phyloP scores from a whole-genome alignment of 176 grass and related monocot genomes.

The Eleusine indica region DNA sequence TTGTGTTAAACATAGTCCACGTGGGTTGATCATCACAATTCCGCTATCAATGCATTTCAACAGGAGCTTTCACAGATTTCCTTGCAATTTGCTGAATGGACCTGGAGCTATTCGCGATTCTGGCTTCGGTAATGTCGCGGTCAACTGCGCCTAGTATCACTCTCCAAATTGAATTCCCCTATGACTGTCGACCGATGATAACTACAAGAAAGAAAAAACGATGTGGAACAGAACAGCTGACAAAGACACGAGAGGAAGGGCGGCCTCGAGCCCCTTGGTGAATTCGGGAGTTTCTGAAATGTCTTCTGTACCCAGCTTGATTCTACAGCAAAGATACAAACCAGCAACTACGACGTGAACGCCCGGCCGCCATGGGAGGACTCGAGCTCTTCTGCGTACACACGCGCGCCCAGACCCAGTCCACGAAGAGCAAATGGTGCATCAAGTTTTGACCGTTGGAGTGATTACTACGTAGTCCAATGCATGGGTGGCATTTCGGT shows the following conservation, averaged over 20 bases:
- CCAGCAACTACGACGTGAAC: slow-evolving; percentile 18
- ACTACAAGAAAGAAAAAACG: slow-evolving; percentile 12
- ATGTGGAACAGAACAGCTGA: slow-evolving; percentile 22
- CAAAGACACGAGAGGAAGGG: slow-evolving; percentile 15
- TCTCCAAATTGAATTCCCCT: slow-evolving; percentile 15
- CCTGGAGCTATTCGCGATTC: background rate
- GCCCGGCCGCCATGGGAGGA: slow-evolving; percentile 28
- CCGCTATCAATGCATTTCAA: background rate
- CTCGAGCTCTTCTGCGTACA: slow-evolving; percentile 6
- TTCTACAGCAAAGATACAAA: slow-evolving; percentile 33
- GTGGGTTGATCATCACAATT: too few relatives aligned
- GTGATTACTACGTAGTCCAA: background rate
- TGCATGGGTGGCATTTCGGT: background rate
- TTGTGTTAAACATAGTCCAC: background rate
- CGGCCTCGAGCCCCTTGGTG: background rate
- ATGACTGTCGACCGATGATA: background rate
- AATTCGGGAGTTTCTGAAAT: slow-evolving; percentile 1
- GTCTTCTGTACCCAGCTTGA: background rate
- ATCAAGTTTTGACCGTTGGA: background rate
- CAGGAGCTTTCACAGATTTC: background rate
- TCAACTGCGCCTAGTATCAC: slow-evolving; percentile 14
- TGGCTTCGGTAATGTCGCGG: background rate
- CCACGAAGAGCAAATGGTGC: background rate
- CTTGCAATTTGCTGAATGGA: background rate
- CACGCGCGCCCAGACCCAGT: slow-evolving; percentile 19